A percentile compares a stretch with the other conserved stretches of the same genome.
Evolutionary conservation across 345 rosid genomes (phyloP).

Genomic region (Cardamine resedifolia): DNA sequence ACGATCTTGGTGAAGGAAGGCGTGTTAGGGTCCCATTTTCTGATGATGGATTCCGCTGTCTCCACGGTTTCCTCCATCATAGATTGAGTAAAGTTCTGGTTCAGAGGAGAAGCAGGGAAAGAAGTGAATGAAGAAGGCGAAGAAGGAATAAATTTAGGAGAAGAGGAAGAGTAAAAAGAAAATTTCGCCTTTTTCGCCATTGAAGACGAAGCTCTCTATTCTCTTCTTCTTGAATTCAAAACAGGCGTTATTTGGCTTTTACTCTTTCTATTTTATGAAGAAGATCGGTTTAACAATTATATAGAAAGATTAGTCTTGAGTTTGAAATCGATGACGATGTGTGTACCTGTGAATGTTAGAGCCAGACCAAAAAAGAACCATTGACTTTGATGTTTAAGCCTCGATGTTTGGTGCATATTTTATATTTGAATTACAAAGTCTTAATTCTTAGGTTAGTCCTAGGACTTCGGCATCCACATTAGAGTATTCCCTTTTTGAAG

Average conservation of each 20-base stretch:
- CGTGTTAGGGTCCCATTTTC: slow-evolving; percentile 56
- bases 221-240: slow-evolving; percentile 3
- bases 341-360: slow-evolving; percentile 13
- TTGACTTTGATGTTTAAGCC: slow-evolving; percentile 33
- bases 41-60: slow-evolving; percentile 53
- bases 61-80: slow-evolving; percentile 47
- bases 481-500: background rate
- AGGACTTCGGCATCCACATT: background rate
- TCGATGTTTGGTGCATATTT: no score
- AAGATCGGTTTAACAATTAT: slow-evolving; percentile 4
- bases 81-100: slow-evolving; percentile 40
- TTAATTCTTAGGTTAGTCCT: no score
- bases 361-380: slow-evolving; percentile 7
- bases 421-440: no score
- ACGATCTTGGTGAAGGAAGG: slow-evolving; percentile 40
- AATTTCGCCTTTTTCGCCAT: slow-evolving; percentile 28
- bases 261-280: slow-evolving; percentile 15
- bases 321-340: slow-evolving; percentile 21
- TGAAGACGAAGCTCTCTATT: slow-evolving; percentile 12
- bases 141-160: slow-evolving; percentile 29
- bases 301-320: slow-evolving; percentile 16
- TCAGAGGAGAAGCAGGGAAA: slow-evolving; percentile 35
- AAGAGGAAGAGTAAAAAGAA: slow-evolving; percentile 30
- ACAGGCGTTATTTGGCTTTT: slow-evolving; percentile 11
- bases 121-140: slow-evolving; percentile 37